Percentiles rank a stretch among this genome's conserved stretches.
phyloP scores from a whole-genome alignment of 2,329 filamentous ascomycete species.

The Penicillium oxalicum region DNA sequence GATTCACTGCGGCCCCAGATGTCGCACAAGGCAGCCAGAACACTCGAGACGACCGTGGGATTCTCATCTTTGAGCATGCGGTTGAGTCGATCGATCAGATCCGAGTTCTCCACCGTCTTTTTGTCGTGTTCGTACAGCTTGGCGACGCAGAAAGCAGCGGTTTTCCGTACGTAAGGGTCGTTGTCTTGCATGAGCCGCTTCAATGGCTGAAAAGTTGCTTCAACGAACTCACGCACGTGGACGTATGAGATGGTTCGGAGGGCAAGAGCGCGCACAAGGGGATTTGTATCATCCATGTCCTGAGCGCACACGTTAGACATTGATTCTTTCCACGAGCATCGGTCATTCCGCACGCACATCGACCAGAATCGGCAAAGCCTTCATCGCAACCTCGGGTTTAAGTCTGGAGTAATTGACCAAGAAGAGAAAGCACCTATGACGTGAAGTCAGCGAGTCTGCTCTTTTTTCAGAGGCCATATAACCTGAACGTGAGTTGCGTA shows the following conservation, averaged over 20 bases:
- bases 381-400: conserved; percentile 88
- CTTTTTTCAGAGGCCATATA: not conserved
- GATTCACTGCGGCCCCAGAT: conserved; percentile 98
- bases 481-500: too few species aligned
- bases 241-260: conserved; percentile 96
- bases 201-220: conserved; percentile 77
- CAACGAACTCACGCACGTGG: conserved; percentile 91
- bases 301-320: conserved; percentile 32
- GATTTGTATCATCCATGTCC: conserved; percentile 92
- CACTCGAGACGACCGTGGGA: conserved; percentile 92
- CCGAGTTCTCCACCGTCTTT: conserved; percentile 79
- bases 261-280: conserved; percentile 83
- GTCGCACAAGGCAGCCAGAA: conserved; percentile 84
- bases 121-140: conserved; percentile 97
- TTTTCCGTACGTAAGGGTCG: conserved; percentile 96
- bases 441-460: conserved; percentile 7
- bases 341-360: conserved; percentile 49
- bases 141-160: conserved; percentile 89
- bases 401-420: conserved; percentile 94
- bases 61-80: conserved; percentile 89
- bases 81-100: conserved; percentile 88
- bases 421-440: conserved; percentile 85
- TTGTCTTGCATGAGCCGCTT: conserved; percentile 76
- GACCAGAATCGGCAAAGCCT: conserved; percentile 81
- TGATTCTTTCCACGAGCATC: not conserved